Percentiles rank a stretch among this genome's conserved stretches.
phyloP scores from a whole-genome alignment of 345 rosid species.

The Corymbia maculata region DNA sequence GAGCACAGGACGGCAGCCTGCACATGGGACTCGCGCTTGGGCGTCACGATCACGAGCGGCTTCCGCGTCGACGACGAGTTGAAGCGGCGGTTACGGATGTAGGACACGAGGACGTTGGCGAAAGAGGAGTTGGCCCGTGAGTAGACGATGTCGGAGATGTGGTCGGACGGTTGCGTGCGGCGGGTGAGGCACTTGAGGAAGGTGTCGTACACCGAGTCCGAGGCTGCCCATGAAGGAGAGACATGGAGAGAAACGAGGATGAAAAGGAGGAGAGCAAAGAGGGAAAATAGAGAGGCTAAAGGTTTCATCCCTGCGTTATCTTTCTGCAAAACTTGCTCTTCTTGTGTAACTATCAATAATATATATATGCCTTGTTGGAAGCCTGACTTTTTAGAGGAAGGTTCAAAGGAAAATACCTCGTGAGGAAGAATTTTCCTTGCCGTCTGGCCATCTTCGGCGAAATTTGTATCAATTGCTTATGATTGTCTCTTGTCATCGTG shows the following conservation, averaged over 20 bases:
- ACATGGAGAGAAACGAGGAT: background rate
- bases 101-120: constrained; percentile 7
- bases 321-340: no score
- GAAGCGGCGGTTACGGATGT: constrained; percentile 36
- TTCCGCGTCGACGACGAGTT: constrained; percentile 29
- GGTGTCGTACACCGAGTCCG: background rate
- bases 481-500: background rate
- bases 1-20: constrained; percentile 34
- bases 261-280: background rate
- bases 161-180: background rate
- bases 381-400: background rate
- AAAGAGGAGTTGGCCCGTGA: background rate
- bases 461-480: background rate
- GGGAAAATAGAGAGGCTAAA: no score
- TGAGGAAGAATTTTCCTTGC: background rate
- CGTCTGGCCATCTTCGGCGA: background rate
- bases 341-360: no score
- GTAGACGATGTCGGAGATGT: background rate
- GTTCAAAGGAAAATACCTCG: background rate
- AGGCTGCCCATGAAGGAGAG: background rate
- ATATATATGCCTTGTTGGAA: background rate
- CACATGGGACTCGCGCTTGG: constrained; percentile 30
- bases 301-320: no score
- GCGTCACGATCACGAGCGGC: constrained; percentile 31
- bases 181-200: background rate